Evolutionary conservation across 2,329 filamentous ascomycete genomes (phyloP), one percentile per base, ranked within the genome.

Genomic region (Berkeleyomyces basicola): DNA sequence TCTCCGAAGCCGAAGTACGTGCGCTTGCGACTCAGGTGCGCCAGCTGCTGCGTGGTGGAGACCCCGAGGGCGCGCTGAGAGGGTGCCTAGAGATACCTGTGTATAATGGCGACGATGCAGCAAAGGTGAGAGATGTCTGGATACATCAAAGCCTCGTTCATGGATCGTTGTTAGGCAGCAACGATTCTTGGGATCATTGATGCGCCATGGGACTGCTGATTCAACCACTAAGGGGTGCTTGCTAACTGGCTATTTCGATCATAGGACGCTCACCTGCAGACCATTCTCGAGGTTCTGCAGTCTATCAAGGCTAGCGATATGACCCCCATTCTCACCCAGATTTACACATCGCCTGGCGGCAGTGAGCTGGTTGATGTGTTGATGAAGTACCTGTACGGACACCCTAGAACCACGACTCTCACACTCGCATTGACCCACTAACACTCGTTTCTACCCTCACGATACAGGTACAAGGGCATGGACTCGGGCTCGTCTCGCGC

Each of bases 241-340:
- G 64, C 67, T 69, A 66, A 69, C 63, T 43, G 44, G 33, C 9
- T 6, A 39, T 31, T 49, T 60, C 11, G 61, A 46, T 63, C 66
- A 66, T 74, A 95, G 86, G 90, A 96, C 67, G 79, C 90, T 39
- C 90, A 97, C 73, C 78, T 96, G 67, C 84, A 88, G 68, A 92
- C 88, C 23, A 87, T 99, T 47, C 84, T 90, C 66, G 93, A 99
- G 76, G 91, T 97, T 64, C 79, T 99, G 67, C 91, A 96, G 74
- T 93, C 90, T 23, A 97, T 97, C 76, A 91, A 95, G 73, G 90
- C 93, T 71, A 88, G 88, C 69, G 93, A 99, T 69, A 97, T 97
- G 88, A 90, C 85, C 67, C 87, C 89, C 11, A 84, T 97, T 70
- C 78, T 99, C 68, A 84, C 86, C 74, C 82, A 85, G 64, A 87